Base-by-base conservation (phyloP, 1,284 basidiomycete genomes). In the Heterobasidion occidentale region DNA sequence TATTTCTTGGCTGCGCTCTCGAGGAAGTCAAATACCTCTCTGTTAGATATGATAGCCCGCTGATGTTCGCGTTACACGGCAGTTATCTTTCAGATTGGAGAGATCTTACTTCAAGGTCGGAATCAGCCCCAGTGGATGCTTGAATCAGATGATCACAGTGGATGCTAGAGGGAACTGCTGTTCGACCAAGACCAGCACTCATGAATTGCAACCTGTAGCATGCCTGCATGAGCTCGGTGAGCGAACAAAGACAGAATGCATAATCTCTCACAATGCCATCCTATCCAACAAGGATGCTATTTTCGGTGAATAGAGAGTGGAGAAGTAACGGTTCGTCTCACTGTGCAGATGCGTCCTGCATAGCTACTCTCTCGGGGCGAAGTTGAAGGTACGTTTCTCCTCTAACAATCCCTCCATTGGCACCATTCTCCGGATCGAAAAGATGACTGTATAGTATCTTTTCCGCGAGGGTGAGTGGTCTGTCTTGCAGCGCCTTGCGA, bases 301-400 rank as follows among this genome's bases (percentile, higher is more conserved):
- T 51, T 33, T 27, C 5, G 27, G 27, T 27, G 4, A 51, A 46
- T 35, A n/a, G 47, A 35, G 33, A 15, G 45, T 12, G 15, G 42
- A 17, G 19, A 35, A 6, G 19, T 46, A 11, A 15, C 34, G 36
- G 9, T 11, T 6, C 42, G 17, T 73, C 85, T 71, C 71, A 91
- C 89, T 99, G 97, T 52, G 97, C 97, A 51, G 94, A 98, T 47
- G 97, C 97, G 73, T 98, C 94, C 71, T 99, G 97, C 93, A 99
- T 98, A 36, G 97, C 97, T 27, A 99, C 94, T 61, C 97, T 79
- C 72, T 98, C 91, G 7, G 96, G 94, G 59, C 77, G 79, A 46
- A 99, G 81, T 72, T 94, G 94, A 55, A 98, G 78, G 73, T 99
- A 98, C 33, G 85, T 80, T 71, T 95, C 86, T 44, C 96, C 96